Conservation (phyloP, 345 rosid species). For the Boechera retrofracta region DNA sequence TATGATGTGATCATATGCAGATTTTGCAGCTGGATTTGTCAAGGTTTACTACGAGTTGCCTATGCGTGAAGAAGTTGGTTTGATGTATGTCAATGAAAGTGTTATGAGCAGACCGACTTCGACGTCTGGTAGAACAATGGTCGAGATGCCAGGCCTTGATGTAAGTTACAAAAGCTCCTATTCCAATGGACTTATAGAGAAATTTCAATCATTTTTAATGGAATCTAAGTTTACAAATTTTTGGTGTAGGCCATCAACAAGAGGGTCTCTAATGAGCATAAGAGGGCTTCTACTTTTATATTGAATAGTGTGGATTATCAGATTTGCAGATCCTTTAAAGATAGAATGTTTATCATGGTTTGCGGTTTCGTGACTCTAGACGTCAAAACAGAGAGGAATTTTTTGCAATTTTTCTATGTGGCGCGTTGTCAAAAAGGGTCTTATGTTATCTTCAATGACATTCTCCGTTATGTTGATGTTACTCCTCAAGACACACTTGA, state of each 20-base stretch:
- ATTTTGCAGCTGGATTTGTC: constrained; percentile 1
- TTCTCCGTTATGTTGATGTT: neutral
- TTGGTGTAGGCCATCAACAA: neutral
- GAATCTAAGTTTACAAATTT: neutral
- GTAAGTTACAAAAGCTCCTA: neutral
- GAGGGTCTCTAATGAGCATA: constrained; percentile 4
- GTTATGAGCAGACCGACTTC: neutral
- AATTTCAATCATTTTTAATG: neutral
- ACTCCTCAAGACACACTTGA: constrained; percentile 1
- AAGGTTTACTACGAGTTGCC: neutral
- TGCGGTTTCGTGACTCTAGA: neutral
- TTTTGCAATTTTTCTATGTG: constrained; percentile 1
- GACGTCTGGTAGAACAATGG: neutral
- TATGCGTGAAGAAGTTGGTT: neutral
- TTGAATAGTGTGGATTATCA: neutral
- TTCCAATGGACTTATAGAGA: neutral
- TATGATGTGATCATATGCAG: neutral
- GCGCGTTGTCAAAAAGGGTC: neutral
- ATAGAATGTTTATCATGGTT: constrained; percentile 1
- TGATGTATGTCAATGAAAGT: neutral
- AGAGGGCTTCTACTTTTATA: neutral
- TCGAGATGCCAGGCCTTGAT: neutral
- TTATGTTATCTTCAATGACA: neutral
- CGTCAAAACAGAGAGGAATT: neutral
- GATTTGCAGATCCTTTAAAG: neutral